Evolutionary conservation across 1,284 basidiomycete species (phyloP), one percentile per base, ranked within the genome.

Genomic region (Mycocalia duriaeana): DNA sequence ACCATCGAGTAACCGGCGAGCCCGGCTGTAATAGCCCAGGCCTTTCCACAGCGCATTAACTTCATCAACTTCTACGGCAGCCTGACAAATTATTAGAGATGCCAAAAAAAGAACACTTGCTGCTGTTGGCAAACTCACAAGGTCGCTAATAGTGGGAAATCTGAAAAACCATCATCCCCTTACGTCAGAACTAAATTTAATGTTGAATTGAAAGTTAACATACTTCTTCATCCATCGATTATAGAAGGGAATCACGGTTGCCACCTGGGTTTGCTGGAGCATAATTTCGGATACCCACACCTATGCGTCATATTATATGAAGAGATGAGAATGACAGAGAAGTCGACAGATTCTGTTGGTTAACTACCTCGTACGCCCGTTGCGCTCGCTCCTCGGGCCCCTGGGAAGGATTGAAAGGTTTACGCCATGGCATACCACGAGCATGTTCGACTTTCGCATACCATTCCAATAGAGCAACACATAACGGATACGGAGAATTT

Each of bases 231-330:
- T 89, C 91, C 92, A 94, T 34, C 75, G 76, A 41, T 82, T 83
- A 66, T 90, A 95, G 65, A 94, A 96, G 0, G 87, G 88, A 53
- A 94, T 92, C 11, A 94, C 93, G 0, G 93, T 95, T 3, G 72
- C 77, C 20, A 91, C 88, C 61, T 94, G 93, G 0, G 95, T 98
- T 65, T 99, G 95, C 63, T 99, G 95, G 5, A 97, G 76, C 95
- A 98, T 98, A 53, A 97, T 88, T 65, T 97, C 93, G 9, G 88
- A 91, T 38, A 96, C 75, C 85, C 88, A 91, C 9, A 91, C 88
- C 84, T 91, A 53, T 20, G 24, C 16, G 44, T 48, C 43, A 31
- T 46, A 45, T 50, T 43, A 47, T 26, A n/a, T 11, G 19, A 20
- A 38, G 11, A 38, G 11, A 5, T 38, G n/a, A 20, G 20, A 20